Evolutionary conservation across 352 stramenopile genomes (phyloP), one percentile per base, ranked within the genome.

Genomic region (Pythium vanterpoolii): DNA sequence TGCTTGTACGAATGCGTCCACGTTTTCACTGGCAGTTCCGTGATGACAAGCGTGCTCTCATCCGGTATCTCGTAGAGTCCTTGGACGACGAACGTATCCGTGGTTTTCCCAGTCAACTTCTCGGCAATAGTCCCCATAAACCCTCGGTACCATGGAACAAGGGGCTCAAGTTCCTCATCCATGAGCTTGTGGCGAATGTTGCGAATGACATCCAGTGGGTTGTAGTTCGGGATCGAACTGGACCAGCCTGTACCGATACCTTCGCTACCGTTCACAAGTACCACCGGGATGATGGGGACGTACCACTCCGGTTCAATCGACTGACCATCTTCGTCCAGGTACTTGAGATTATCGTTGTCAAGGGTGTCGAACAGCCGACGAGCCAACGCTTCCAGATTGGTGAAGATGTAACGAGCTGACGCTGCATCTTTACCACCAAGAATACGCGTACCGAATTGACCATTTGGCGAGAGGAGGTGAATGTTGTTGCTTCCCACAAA

Each of bases 401-500:
- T 98, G 68, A 97, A 97, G 66, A 98, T 96, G 54, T 98, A 98
- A 93, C 93, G 87, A 80, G 91, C 66, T 28, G 83, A 96, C 34
- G 93, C 90, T 0, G 90, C 75, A 79, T 99, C 98, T 68, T 98
- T 98, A 45, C 98, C 98, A 43, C 98, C 97, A 66, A 96, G 90
- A 21, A 99, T 74, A 43, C 98, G 83, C 33, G 96, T 98, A 76
- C 97, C 97, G 56, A 99, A 99, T 71, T 99, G 96, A 59, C 97
- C 97, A 39, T 90, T 95, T 4, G 97, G 96, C 4, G 87, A 92
- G 16, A 99, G 73, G 10, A 98, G 77, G 56, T 98, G 95, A 10
- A 99, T 81, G 72, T 99, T 99, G 74, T 99, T 99, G 55, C 95
- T 98, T 23, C 97, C 96, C 26, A 99, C 94, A 73, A 98, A 99